Base-by-base conservation (phyloP, 805 yeast genomes). In the Pichia membranifaciens region DNA sequence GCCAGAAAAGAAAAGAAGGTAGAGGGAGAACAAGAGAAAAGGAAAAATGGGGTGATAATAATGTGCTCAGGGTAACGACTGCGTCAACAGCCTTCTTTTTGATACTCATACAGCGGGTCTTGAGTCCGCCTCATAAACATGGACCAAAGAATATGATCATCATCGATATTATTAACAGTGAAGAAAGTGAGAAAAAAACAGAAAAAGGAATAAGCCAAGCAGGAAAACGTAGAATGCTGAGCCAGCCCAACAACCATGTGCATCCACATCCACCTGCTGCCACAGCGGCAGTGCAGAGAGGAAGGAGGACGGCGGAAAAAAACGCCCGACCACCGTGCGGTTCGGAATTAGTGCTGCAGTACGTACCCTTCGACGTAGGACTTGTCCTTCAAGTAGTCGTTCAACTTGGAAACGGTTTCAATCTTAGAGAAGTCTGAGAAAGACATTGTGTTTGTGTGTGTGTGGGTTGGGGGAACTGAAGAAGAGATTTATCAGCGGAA, bases 281-380 rank as follows among this genome's bases (percentile, higher is more conserved):
- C n/a, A n/a, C n/a, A n/a, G n/a, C n/a, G n/a, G n/a, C n/a, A n/a
- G n/a, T n/a, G n/a, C n/a, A n/a, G n/a, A n/a, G n/a, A n/a, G n/a
- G n/a, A n/a, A n/a, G n/a, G n/a, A n/a, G n/a, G n/a, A n/a, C n/a
- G n/a, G n/a, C n/a, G n/a, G n/a, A n/a, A n/a, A n/a, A n/a, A n/a
- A n/a, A n/a, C n/a, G n/a, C n/a, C n/a, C n/a, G n/a, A n/a, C n/a
- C 29, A 25, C 29, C 10, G 29, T 25, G 29, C 29, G 15, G 15
- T 29, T 29, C 33, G 15, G 15, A 23, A 35, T 35, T 15, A 12
- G 17, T 2, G 17, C 2, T 4, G 12, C 17, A 18, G 2, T 44
- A 86, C 96, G 72, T 84, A 87, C 96, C 96, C 96, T 72, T 87
- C 90, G 63, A 90, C 69, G 87, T 89, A 90, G 60, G 96, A 87